These are phyloP conservation scores for Pseudogymnoascus sp. DNA, from an alignment of 2,329 filamentous ascomycete genomes.

Conservation along the genomic window DNA sequence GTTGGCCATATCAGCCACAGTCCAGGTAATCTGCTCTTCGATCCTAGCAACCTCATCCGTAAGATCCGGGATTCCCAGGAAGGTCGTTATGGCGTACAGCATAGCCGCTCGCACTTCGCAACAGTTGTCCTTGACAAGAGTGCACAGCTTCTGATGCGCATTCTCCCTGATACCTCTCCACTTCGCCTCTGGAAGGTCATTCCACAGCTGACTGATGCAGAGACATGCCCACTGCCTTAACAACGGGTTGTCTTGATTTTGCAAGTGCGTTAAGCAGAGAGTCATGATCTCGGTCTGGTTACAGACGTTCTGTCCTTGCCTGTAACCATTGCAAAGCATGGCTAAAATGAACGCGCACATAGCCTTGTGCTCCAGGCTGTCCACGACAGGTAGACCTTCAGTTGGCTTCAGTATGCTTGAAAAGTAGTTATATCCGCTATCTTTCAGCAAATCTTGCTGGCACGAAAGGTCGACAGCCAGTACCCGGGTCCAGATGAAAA, in stretches of 20 bases:
- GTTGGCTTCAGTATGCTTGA: slow-evolving; percentile 82
- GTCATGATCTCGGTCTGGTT: slow-evolving; percentile 85
- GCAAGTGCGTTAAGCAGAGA: slow-evolving; percentile 74
- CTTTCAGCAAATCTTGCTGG: slow-evolving; percentile 88
- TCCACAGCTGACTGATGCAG: slow-evolving; percentile 91
- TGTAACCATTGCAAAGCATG: slow-evolving; percentile 93
- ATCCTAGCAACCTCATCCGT: slow-evolving; percentile 86
- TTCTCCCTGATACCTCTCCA: slow-evolving; percentile 89
- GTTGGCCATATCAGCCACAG: slow-evolving; percentile 81
- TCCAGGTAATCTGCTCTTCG: slow-evolving; percentile 84
- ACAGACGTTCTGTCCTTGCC: slow-evolving; percentile 84
- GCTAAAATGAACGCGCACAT: slow-evolving; percentile 98
- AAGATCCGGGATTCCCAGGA: slow-evolving; percentile 85
- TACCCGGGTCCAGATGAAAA: slow-evolving; percentile 97
- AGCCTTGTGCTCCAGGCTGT: slow-evolving; percentile 88
- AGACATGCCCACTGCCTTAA: slow-evolving; percentile 93
- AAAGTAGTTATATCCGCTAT: slow-evolving; percentile 96
- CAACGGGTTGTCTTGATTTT: slow-evolving; percentile 78
- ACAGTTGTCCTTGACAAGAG: slow-evolving; percentile 73
- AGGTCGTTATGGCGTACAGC: slow-evolving; percentile 86
- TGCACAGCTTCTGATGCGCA: slow-evolving; percentile 72
- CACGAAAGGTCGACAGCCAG: slow-evolving; percentile 91
- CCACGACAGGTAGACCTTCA: slow-evolving; percentile 74
- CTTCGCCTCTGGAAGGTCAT: slow-evolving; percentile 83
- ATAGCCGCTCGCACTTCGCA: slow-evolving; percentile 91